Conservation (phyloP, 2,329 filamentous ascomycete species). For the Thermoascus crustaceus region DNA sequence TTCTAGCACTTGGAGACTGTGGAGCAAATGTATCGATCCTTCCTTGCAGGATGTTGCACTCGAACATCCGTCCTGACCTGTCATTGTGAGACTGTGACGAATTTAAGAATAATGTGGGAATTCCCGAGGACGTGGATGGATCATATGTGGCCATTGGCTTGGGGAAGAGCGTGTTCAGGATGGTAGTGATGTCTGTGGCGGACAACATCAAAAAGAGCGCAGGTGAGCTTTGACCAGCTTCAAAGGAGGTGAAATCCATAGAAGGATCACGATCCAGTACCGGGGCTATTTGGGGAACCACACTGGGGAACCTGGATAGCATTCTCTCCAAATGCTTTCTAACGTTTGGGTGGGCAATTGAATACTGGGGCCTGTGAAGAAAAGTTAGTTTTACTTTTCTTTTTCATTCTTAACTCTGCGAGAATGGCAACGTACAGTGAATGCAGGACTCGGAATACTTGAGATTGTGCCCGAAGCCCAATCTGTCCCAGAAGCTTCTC, state of each 20-base stretch:
- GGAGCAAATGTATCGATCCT: slow-evolving; percentile 19
- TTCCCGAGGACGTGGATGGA: slow-evolving; percentile 18
- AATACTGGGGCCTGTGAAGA: slow-evolving; percentile 26
- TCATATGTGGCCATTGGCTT: slow-evolving; percentile 18
- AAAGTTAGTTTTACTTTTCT: too few relatives aligned
- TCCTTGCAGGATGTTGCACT: slow-evolving; percentile 27
- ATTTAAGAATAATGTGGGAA: slow-evolving; percentile 16
- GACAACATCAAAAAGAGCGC: slow-evolving; percentile 68
- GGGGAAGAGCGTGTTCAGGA: slow-evolving; percentile 78
- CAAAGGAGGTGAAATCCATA: slow-evolving; percentile 32
- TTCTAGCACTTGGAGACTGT: slow-evolving; percentile 17
- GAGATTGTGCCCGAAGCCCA: slow-evolving; percentile 67
- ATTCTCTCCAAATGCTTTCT: slow-evolving; percentile 31
- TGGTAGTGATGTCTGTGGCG: slow-evolving; percentile 67
- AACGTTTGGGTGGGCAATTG: slow-evolving; percentile 25
- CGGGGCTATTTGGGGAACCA: slow-evolving; percentile 4
- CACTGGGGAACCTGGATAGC: slow-evolving; percentile 22
- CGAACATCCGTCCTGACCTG: slow-evolving; percentile 13
- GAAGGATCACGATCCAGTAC: slow-evolving; percentile 1
- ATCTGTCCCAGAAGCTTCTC: slow-evolving; percentile 68
- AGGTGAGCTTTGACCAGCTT: slow-evolving; percentile 11
- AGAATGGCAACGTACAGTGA: slow-evolving; percentile 54
- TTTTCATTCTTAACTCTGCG: slow-evolving; percentile 22
- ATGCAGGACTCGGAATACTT: slow-evolving; percentile 67
- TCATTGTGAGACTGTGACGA: slow-evolving; percentile 14